Evolutionary conservation across 768 basidiomycete genomes (phyloP), one percentile per base, ranked within the genome.

Genomic region (Tulasnella sp.): DNA sequence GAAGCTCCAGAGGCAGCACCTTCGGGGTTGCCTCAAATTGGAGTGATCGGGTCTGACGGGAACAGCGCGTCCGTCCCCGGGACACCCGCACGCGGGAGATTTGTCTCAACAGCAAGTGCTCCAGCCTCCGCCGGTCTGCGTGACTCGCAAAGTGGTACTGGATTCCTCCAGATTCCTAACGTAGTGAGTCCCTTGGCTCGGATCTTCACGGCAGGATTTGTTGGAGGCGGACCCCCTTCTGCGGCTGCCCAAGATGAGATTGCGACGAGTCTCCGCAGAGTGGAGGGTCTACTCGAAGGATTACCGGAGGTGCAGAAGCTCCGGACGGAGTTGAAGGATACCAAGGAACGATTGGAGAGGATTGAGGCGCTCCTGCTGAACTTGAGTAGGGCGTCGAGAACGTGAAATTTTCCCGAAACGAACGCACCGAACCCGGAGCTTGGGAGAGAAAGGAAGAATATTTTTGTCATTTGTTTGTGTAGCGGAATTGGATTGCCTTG

Each of bases 271-370:
- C 73, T 78, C 19, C 21, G 48, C 81, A 87, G 88, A 79, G 84
- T 94, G 56, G 92, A 94, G 84, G 84, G 85, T 34, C 83, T 93
- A 79, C 82, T 94, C 79, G 92, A 93, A 71, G 90, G 91, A 74
- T 88, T 92, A 62, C 87, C 88, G 40, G 87, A 89, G 62, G 81
- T 93, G 80, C 93, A 94, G 46, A 88, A 85, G 81, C 85, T 96
- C 48, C 92, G 90, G 84, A 92, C 92, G 2, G 93, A 95, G 84
- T 92, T 96, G 89, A 93, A 91, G 83, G 94, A 95, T 83, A 84
- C 95, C 39, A 92, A 93, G 88, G 82, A 93, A 79, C 91, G 92
- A 71, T 93, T 94, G 85, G 90, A 91, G 24, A 89, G 93, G 48
- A 95, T 95, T 81, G 93, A 95, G 84, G 89, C 89, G 75, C 85